These are phyloP conservation scores for Neofusicoccum kwambonambiense DNA, from an alignment of 2,329 filamentous ascomycete genomes.

Conservation along the genomic window DNA sequence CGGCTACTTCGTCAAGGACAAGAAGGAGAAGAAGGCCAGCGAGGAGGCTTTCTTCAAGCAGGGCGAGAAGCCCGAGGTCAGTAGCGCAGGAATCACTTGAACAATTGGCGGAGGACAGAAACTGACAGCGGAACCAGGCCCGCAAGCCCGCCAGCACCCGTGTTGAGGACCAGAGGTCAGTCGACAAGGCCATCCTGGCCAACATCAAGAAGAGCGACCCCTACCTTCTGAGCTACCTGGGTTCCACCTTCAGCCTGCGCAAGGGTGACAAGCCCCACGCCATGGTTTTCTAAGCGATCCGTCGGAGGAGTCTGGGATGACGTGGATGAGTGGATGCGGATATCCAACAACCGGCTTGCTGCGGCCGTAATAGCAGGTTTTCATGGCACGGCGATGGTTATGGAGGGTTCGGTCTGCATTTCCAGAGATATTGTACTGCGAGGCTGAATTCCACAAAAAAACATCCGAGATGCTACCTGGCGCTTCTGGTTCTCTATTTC, in stretches of 20 bases:
- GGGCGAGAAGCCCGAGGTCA: slow-evolving; percentile 94
- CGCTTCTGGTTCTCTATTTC: slow-evolving; percentile 19
- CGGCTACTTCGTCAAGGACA: slow-evolving; percentile 97
- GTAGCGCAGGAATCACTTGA: slow-evolving; percentile 32
- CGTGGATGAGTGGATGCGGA: slow-evolving; percentile 31
- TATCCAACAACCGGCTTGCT: slow-evolving; percentile 40
- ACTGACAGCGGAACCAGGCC: slow-evolving; percentile 61
- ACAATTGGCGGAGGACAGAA: slow-evolving; percentile 22
- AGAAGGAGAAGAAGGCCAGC: slow-evolving; percentile 88
- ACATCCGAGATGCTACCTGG: slow-evolving; percentile 19
- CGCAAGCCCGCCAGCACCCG: slow-evolving; percentile 91
- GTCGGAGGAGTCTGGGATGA: slow-evolving; percentile 14
- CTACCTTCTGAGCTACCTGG: slow-evolving; percentile 89
- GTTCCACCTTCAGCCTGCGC: slow-evolving; percentile 95
- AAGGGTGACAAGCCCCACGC: slow-evolving; percentile 99
- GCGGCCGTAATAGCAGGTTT: slow-evolving; percentile 40
- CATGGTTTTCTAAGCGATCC: slow-evolving; percentile 85
- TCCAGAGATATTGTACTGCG: slow-evolving; percentile 41
- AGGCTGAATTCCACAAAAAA: slow-evolving; percentile 39
- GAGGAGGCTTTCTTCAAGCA: slow-evolving; percentile 99
- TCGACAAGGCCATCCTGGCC: slow-evolving; percentile 94
- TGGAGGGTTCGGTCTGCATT: slow-evolving; percentile 41
- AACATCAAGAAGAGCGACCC: slow-evolving; percentile 95
- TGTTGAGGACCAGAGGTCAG: slow-evolving; percentile 94
- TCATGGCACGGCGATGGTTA: slow-evolving; percentile 33